Conservation (phyloP, 331 rosid species). For the Prunus yedoensis region DNA sequence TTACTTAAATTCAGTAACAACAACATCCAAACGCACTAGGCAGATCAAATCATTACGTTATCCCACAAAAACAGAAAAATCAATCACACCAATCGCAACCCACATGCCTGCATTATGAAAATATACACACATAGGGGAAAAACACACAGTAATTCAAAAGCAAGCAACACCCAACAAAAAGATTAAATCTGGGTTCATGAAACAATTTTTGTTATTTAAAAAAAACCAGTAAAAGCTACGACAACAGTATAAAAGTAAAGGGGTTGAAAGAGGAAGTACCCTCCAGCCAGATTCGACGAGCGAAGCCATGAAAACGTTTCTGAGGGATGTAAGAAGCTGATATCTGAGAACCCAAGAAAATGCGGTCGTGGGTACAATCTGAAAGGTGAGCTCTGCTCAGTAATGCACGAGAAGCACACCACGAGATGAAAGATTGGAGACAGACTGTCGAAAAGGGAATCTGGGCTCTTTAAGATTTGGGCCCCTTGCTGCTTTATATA, state of each 20-base stretch:
- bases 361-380: slow-evolving; percentile 15
- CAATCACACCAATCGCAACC: slow-evolving; percentile 11
- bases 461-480: slow-evolving; percentile 23
- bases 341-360: background rate
- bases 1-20: background rate
- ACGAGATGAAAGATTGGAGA: slow-evolving; percentile 24
- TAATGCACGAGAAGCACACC: slow-evolving; percentile 9
- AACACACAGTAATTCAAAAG: background rate
- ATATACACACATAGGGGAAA: background rate
- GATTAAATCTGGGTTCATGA: slow-evolving; percentile 32
- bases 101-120: slow-evolving; percentile 4
- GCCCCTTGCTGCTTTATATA: background rate
- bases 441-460: slow-evolving; percentile 38
- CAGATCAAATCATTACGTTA: slow-evolving; percentile 12
- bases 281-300: slow-evolving; percentile 80
- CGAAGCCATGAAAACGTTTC: slow-evolving; percentile 56
- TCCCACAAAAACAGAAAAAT: background rate
- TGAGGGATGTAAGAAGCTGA: slow-evolving; percentile 1
- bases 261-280: slow-evolving; percentile 38
- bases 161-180: slow-evolving; percentile 18
- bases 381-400: background rate
- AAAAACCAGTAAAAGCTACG: background rate
- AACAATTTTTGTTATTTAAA: background rate
- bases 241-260: background rate
- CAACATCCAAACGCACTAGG: slow-evolving; percentile 9